Evolutionary conservation across 305 asterid genomes (phyloP).

Genomic region (Fraxinus dipetala): DNA sequence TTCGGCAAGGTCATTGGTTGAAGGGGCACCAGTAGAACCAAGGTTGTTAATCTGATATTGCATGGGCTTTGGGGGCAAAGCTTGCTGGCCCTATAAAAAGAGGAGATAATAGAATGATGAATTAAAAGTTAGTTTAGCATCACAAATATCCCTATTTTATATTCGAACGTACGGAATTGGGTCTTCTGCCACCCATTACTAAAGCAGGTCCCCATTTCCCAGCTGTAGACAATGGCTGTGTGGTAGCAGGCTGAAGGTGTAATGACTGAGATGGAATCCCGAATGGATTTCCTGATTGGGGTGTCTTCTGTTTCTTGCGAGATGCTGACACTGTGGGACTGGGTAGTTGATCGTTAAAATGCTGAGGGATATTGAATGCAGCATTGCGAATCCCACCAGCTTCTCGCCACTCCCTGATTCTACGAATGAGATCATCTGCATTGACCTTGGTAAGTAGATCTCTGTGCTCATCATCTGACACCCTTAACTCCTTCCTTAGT

Average conservation of each 20-base stretch:
- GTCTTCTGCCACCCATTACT: conserved; percentile 62
- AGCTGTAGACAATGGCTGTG: conserved; percentile 53
- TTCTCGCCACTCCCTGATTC: conserved; percentile 97
- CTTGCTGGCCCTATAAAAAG: conserved; percentile 54
- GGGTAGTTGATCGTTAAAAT: conserved; percentile 60
- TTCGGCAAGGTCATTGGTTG: conserved; percentile 48
- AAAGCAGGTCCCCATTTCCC: conserved; percentile 62
- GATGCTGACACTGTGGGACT: conserved; percentile 82
- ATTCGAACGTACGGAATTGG: conserved; percentile 54
- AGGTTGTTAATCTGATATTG: conserved; percentile 55
- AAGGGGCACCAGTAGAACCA: conserved; percentile 49
- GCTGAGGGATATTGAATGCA: conserved; percentile 42
- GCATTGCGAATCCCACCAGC: conserved; percentile 57
- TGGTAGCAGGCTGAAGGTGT: conserved; percentile 50
- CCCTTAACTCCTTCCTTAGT: conserved; percentile 92
- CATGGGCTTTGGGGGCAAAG: conserved; percentile 41
- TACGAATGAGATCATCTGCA: conserved; percentile 79
- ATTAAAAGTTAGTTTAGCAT: neutral
- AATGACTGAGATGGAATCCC: conserved; percentile 50
- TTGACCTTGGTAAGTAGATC: conserved; percentile 76
- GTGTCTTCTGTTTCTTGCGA: conserved; percentile 73
- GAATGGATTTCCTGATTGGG: conserved; percentile 56
- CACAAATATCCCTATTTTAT: neutral
- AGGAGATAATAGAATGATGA: conserved; percentile 16
- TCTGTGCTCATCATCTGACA: conserved; percentile 95